Conservation (phyloP, 305 asterid species). For the Fraxinus albicans region DNA sequence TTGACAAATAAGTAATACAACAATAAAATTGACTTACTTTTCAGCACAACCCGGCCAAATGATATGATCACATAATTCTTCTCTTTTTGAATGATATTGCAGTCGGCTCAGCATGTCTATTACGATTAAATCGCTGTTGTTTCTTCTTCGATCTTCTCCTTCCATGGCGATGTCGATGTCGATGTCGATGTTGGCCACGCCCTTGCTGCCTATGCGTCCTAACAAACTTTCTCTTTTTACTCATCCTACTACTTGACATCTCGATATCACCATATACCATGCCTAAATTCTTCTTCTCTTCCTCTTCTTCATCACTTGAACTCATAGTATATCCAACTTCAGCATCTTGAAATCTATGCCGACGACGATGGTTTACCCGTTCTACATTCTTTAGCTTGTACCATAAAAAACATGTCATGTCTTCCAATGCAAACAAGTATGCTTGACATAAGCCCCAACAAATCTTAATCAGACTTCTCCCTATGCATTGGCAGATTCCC, state of each 20-base stretch:
- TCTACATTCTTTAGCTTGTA: constrained; percentile 11
- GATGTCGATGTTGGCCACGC: neutral
- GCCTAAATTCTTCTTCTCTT: neutral
- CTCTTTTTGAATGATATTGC: neutral
- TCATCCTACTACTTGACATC: neutral
- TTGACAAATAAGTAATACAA: no score
- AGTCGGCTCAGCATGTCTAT: neutral
- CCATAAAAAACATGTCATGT: constrained; percentile 17
- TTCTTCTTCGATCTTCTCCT: neutral
- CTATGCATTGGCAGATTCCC: constrained; percentile 24
- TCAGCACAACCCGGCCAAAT: neutral
- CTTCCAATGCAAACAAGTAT: constrained; percentile 12
- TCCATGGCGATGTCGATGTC: neutral
- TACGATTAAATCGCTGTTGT: neutral
- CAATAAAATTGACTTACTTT: no score
- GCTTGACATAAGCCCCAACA: constrained; percentile 13
- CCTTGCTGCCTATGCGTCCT: neutral
- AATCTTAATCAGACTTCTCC: constrained; percentile 7
- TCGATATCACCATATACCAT: neutral
- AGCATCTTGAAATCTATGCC: neutral
- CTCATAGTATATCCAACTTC: constrained; percentile 3
- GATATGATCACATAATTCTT: neutral
- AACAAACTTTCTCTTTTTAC: neutral
- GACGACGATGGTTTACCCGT: constrained; percentile 4
- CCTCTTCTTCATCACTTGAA: neutral